Evolutionary conservation across 1,284 basidiomycete genomes (phyloP).

Genomic region (Cronartium quercuum): DNA sequence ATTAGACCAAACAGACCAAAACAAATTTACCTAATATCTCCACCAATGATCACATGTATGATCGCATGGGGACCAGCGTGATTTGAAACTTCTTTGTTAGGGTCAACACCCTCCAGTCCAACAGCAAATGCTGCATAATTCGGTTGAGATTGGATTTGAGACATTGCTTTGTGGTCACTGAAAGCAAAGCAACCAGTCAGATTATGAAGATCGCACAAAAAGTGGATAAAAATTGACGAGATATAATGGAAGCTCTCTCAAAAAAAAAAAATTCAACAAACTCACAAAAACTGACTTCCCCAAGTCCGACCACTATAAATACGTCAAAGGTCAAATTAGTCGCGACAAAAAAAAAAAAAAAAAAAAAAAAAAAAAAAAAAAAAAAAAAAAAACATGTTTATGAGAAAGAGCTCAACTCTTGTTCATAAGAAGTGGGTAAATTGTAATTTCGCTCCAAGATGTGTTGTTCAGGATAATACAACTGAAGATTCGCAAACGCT

Average conservation of each 20-base stretch:
- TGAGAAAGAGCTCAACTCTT: not conserved
- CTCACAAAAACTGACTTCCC: constrained; percentile 37
- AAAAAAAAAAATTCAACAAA: not conserved
- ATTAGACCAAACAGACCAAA: not conserved
- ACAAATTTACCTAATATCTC: not conserved
- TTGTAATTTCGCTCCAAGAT: constrained; percentile 29
- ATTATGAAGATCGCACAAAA: not conserved
- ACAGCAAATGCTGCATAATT: constrained; percentile 17
- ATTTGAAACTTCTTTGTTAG: not conserved
- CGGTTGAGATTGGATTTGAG: not conserved
- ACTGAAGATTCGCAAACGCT: constrained; percentile 22
- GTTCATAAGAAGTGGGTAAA: constrained; percentile 13
- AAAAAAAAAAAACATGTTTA: not conserved
- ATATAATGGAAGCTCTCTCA: not conserved
- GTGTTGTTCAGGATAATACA: constrained; percentile 33
- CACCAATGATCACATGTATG: constrained; percentile 29
- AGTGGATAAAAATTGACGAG: not conserved
- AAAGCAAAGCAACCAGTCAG: not conserved
- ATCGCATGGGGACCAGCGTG: constrained; percentile 16
- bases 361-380: not conserved
- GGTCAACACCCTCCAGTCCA: constrained; percentile 27
- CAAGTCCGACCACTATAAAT: constrained; percentile 17
- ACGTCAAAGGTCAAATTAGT: not conserved
- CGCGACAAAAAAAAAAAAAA: not conserved
- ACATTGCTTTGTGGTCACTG: constrained; percentile 4